phyloP scores from a whole-genome alignment of 1,139 yeast genomes.

The Protomyces arabidopsidicola region DNA sequence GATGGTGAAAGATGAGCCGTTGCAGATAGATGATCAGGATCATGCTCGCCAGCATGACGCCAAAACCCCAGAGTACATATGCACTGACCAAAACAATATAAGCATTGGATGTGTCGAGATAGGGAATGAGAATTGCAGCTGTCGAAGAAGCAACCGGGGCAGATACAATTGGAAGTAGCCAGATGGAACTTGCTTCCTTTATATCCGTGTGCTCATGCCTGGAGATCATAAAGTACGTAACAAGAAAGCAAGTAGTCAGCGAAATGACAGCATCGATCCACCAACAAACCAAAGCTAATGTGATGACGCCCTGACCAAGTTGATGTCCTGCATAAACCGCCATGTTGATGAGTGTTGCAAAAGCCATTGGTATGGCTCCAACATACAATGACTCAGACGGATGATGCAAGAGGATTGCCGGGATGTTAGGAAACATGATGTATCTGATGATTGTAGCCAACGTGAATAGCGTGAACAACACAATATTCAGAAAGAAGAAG shows the following conservation, averaged over 20 bases:
- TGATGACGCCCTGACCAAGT: conserved; percentile 6
- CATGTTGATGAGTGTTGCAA: conserved; percentile 27
- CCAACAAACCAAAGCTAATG: conserved; percentile 7
- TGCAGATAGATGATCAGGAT: conserved; percentile 18
- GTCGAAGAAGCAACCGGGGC: conserved; percentile 21
- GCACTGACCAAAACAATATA: conserved; percentile 13
- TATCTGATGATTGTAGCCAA: conserved; percentile 9
- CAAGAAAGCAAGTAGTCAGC: conserved; percentile 8
- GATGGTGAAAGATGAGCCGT: conserved; percentile 19
- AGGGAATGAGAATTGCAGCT: conserved; percentile 16
- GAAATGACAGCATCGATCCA: conserved; percentile 21
- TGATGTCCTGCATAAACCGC: conserved; percentile 9
- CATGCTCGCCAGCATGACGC: conserved; percentile 24
- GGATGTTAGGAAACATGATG: conserved; percentile 16
- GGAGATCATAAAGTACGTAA: conserved; percentile 24
- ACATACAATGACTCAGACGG: conserved; percentile 19
- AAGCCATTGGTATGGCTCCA: conserved; percentile 26
- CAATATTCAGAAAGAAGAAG: conserved; percentile 20
- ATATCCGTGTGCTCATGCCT: conserved; percentile 16
- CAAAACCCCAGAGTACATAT: conserved; percentile 21
- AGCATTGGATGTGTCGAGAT: conserved; percentile 8
- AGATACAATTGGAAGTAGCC: conserved; percentile 24
- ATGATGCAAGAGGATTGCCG: conserved; percentile 10
- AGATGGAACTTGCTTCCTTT: conserved; percentile 15
- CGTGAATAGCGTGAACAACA: conserved; percentile 10